Evolutionary conservation across 2,329 filamentous ascomycete genomes (phyloP), one percentile per base, ranked within the genome.

Genomic region (Penicillium polonicum): DNA sequence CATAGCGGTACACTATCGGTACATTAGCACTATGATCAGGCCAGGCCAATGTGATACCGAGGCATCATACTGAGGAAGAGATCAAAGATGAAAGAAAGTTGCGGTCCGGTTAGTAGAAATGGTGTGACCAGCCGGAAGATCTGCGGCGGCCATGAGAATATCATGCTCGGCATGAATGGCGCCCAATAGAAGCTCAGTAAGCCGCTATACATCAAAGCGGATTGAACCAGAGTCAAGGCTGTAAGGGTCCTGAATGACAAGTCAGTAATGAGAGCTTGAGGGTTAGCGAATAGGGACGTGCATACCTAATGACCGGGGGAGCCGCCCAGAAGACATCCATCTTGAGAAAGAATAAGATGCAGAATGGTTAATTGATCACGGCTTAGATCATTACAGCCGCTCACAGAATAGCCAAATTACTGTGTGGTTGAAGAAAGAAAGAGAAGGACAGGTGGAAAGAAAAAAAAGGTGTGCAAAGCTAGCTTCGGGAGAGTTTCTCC

Each of bases 1-100:
- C 79, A 77, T 94, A 95, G 62, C 84, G 87, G 78, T 88, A 96
- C 64, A 94, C 80, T 86, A 68, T 60, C 49, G 48, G 60, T 53
- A 62, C 55, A 61, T 78, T 70, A 77, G 74, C 65, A 63, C 56
- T 48, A 48, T 55, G 55, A 57, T 66, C 60, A 65, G 58, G 39
- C 36, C 35, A 54, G 45, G 25, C 60, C 57, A 59, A 60, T 56
- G 52, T 60, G 58, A 60, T 58, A 57, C 49, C 44, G 48, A 65
- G 43, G 54, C 50, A 60, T 63, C 82, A 68, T 79, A 86, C 83
- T 73, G 69, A 90, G 88, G 77, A 90, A 91, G 43, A 90, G 86
- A 72, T 92, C 89, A 70, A 91, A 79, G 55, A 92, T 70, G 64
- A 92, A 85, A 48, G 60, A 87, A 70, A 39, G 78, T 74, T 33